Percentiles rank a stretch among this genome's conserved stretches.
phyloP scores from a whole-genome alignment of 2,329 filamentous ascomycete species.

The Gliomastix tumulicola region DNA sequence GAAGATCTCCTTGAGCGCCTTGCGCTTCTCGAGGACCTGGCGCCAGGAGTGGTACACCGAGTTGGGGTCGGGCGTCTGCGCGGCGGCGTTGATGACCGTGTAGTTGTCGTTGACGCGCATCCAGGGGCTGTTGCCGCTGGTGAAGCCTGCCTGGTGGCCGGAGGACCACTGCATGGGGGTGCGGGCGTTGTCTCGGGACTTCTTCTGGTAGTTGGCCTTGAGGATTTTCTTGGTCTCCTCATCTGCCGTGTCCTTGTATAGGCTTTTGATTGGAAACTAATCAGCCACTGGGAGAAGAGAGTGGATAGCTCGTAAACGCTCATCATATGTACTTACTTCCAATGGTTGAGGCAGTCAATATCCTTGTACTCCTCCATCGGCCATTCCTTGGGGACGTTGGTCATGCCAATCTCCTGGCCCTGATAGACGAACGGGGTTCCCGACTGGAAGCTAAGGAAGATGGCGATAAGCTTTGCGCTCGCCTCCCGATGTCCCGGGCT shows the following conservation, averaged over 20 bases:
- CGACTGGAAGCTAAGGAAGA: constrained; percentile 48
- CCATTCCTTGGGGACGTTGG: constrained; percentile 56
- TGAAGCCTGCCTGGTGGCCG: constrained; percentile 58
- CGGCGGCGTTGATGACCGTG: constrained; percentile 52
- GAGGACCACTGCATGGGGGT: constrained; percentile 67
- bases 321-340: too few relatives aligned
- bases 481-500: constrained; percentile 37
- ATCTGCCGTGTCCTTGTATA: constrained; percentile 28
- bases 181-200: constrained; percentile 62
- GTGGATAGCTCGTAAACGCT: too few relatives aligned
- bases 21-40: constrained; percentile 50
- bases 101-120: constrained; percentile 64
- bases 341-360: constrained; percentile 49
- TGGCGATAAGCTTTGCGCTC: constrained; percentile 53
- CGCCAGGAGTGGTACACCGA: constrained; percentile 59
- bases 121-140: constrained; percentile 52
- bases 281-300: neutral
- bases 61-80: constrained; percentile 36
- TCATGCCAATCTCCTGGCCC: constrained; percentile 63
- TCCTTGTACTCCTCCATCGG: constrained; percentile 62
- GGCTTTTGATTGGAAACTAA: constrained; percentile 15
- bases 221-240: constrained; percentile 26
- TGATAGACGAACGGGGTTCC: constrained; percentile 65
- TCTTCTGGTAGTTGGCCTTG: constrained; percentile 43
- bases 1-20: constrained; percentile 53